A percentile compares a stretch with the other conserved stretches of the same genome.
Conservation (phyloP, 495 filamentous ascomycete species). For the Aspergillus baeticus region DNA sequence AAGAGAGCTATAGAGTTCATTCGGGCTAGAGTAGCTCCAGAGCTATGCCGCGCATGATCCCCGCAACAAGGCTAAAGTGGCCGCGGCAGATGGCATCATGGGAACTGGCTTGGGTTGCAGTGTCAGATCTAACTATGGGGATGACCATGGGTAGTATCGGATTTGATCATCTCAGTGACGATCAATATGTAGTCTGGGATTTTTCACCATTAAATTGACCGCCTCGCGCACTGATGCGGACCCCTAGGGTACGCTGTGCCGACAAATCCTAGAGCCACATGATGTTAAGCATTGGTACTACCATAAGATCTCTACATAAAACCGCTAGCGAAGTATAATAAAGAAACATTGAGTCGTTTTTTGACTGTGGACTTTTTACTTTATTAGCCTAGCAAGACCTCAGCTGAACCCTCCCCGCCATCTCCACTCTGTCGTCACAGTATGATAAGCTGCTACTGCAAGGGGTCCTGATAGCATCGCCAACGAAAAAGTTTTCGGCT, state of each 20-base stretch:
- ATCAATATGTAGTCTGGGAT: constrained; percentile 5
- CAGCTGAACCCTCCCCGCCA: constrained; percentile 21
- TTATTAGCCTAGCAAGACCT: neutral
- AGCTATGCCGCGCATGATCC: neutral
- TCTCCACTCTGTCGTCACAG: neutral
- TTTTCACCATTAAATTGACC: neutral
- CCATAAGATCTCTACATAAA: neutral
- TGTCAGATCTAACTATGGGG: neutral
- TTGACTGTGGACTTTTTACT: neutral
- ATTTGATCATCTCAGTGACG: constrained; percentile 3
- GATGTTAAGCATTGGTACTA: neutral
- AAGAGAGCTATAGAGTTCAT: neutral
- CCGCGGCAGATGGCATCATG: constrained; percentile 14
- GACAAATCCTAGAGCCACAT: constrained; percentile 3
- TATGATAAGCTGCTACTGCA: constrained; percentile 21
- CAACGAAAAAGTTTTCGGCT: neutral
- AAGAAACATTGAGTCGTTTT: neutral
- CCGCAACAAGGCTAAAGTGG: neutral
- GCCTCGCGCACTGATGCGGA: neutral
- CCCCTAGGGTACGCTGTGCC: neutral
- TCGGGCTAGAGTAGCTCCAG: neutral
- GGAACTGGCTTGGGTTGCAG: constrained; percentile 18
- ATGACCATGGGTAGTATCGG: constrained; percentile 20
- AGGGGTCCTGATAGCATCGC: constrained; percentile 2
- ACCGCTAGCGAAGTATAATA: neutral